These are phyloP conservation scores for Cinchona pubescens DNA, from an alignment of 257 asterid genomes.

Conservation along the genomic window DNA sequence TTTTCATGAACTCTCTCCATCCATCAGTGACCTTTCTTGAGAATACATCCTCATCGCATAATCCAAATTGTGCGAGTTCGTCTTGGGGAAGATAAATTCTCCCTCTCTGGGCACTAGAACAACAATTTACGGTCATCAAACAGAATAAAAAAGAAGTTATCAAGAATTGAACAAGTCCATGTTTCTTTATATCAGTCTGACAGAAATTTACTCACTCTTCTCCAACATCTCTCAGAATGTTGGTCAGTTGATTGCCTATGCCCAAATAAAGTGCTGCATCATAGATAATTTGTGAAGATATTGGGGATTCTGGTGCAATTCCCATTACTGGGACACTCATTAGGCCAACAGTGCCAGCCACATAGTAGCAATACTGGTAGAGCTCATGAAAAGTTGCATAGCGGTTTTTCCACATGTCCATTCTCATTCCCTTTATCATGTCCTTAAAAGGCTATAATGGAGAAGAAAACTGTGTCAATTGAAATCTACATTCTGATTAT, in stretches of 20 bases:
- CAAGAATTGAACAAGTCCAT: background rate
- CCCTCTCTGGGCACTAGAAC: slow-evolving; percentile 62
- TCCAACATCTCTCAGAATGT: slow-evolving; percentile 82
- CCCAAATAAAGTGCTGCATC: slow-evolving; percentile 60
- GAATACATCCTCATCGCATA: slow-evolving; percentile 58
- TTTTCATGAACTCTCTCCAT: slow-evolving; percentile 81
- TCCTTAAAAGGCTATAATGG: slow-evolving; percentile 65
- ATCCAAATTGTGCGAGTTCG: slow-evolving; percentile 57
- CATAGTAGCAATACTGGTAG: slow-evolving; percentile 68
- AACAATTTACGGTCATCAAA: background rate
- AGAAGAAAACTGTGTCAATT: background rate
- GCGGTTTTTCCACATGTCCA: slow-evolving; percentile 63
- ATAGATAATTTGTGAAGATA: slow-evolving; percentile 53
- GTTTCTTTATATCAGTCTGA: background rate
- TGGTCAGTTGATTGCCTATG: slow-evolving; percentile 73
- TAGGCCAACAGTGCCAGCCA: slow-evolving; percentile 80
- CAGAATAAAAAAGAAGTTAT: background rate
- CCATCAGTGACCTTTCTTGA: slow-evolving; percentile 52
- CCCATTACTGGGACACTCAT: slow-evolving; percentile 93
- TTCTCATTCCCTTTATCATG: slow-evolving; percentile 90
- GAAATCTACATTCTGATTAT: too few species aligned
- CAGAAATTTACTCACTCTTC: slow-evolving; percentile 75
- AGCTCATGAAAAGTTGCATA: slow-evolving; percentile 65
- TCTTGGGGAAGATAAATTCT: slow-evolving; percentile 88
- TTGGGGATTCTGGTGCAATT: slow-evolving; percentile 61